Evolutionary conservation across 2,329 filamentous ascomycete species (phyloP).

Genomic region (Monosporascus sp.): DNA sequence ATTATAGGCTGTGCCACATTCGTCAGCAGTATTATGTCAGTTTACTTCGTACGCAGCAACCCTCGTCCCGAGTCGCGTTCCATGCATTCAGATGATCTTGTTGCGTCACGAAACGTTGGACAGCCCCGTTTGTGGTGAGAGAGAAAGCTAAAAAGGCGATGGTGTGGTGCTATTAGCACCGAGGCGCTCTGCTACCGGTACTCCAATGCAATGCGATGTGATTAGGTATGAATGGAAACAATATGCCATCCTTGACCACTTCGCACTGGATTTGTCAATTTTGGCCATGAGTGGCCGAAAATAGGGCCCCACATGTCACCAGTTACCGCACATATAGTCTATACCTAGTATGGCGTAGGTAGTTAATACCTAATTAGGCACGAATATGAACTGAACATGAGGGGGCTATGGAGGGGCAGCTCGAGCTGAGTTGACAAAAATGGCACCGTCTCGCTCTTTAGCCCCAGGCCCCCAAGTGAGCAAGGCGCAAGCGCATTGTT

Average conservation of each 20-base stretch:
- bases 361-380: background rate
- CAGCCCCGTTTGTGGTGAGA: no score
- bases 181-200: background rate
- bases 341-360: background rate
- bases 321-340: background rate
- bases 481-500: no score
- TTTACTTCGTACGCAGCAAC: no score
- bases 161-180: background rate
- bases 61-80: no score
- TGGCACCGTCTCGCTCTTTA: background rate
- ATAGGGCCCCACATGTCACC: background rate
- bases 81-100: no score
- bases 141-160: background rate
- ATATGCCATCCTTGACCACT: background rate
- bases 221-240: background rate
- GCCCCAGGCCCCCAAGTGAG: no score
- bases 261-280: background rate
- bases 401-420: background rate
- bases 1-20: no score
- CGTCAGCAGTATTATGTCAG: no score
- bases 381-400: background rate
- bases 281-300: background rate
- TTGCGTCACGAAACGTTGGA: no score
- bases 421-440: background rate
- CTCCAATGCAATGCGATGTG: background rate